Evolutionary conservation across 2,329 filamentous ascomycete species (phyloP).

Genomic region (Trichoderma sp.): DNA sequence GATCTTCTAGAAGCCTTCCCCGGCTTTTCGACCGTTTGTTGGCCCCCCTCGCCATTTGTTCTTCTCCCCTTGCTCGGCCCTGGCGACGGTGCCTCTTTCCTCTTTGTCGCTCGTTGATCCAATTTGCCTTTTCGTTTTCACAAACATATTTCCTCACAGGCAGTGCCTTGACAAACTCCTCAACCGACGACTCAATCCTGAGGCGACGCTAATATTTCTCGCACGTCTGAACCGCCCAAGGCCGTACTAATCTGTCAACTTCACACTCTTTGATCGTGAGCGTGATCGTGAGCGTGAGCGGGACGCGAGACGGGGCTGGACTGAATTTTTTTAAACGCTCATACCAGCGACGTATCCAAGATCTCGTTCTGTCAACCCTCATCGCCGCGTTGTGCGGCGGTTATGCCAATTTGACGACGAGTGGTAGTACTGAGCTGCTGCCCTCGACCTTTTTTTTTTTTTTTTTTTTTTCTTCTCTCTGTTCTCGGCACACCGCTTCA

Average conservation of each 20-base stretch:
- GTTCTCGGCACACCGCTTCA: not conserved
- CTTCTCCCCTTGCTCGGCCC: constrained; percentile 25
- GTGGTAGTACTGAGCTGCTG: not conserved
- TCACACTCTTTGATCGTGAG: constrained; percentile 5
- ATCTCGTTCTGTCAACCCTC: not conserved
- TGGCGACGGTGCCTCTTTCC: constrained; percentile 22
- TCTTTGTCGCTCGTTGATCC: constrained; percentile 21
- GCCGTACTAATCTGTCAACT: not conserved
- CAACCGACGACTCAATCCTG: constrained; percentile 16
- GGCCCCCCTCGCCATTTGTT: constrained; percentile 25
- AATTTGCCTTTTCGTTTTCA: constrained; percentile 12
- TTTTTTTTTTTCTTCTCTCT: not conserved
- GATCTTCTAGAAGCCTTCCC: constrained; percentile 29
- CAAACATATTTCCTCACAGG: constrained; percentile 2
- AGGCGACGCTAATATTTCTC: constrained; percentile 19
- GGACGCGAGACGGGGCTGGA: constrained; percentile 7
- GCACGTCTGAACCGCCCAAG: not conserved
- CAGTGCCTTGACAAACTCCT: constrained; percentile 19
- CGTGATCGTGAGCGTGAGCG: not conserved
- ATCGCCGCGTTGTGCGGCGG: constrained; percentile 22
- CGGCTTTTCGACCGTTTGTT: constrained; percentile 24
- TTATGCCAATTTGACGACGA: constrained; percentile 17
- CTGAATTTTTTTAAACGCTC: not conserved
- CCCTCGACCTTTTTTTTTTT: not conserved
- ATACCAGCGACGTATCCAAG: not conserved